Conservation (phyloP, 192 early-diverging fungal species). For the Allomyces macrogynus region DNA sequence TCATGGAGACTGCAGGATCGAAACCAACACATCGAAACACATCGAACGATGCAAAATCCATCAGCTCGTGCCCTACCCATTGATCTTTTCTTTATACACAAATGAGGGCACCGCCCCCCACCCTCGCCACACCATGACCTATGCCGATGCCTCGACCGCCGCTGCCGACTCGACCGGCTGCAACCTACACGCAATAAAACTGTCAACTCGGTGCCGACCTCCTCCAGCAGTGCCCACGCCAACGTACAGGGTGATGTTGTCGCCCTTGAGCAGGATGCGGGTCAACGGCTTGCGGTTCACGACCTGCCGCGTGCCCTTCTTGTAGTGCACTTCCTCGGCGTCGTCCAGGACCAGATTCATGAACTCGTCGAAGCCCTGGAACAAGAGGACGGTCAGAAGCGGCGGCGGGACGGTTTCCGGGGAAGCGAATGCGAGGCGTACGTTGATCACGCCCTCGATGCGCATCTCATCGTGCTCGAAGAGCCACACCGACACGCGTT, state of each 20-base stretch:
- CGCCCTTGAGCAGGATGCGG: slow-evolving; percentile 85
- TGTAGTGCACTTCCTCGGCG: slow-evolving; percentile 60
- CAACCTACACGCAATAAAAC: no score
- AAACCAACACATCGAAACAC: no score
- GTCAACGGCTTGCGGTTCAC: slow-evolving; percentile 23
- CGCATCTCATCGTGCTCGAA: slow-evolving; percentile 68
- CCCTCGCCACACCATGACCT: no score
- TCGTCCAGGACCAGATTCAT: slow-evolving; percentile 90
- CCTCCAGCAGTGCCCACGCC: no score
- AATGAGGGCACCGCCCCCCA: no score
- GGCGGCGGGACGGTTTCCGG: background rate
- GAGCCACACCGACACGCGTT: slow-evolving; percentile 82
- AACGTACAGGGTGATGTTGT: slow-evolving; percentile 57
- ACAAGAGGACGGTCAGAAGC: background rate
- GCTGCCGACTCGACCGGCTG: no score
- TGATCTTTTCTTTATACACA: no score
- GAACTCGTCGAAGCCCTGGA: slow-evolving; percentile 92
- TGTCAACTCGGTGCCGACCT: no score
- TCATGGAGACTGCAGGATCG: no score
- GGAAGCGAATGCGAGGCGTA: slow-evolving; percentile 13
- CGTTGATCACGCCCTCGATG: slow-evolving; percentile 86
- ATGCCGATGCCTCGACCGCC: no score
- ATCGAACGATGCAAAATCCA: no score
- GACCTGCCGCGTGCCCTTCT: slow-evolving; percentile 49
- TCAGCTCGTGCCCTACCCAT: no score